These are phyloP conservation scores for Zymoseptoria passerinii DNA, from an alignment of 2,329 filamentous ascomycete species.

Conservation along the genomic window DNA sequence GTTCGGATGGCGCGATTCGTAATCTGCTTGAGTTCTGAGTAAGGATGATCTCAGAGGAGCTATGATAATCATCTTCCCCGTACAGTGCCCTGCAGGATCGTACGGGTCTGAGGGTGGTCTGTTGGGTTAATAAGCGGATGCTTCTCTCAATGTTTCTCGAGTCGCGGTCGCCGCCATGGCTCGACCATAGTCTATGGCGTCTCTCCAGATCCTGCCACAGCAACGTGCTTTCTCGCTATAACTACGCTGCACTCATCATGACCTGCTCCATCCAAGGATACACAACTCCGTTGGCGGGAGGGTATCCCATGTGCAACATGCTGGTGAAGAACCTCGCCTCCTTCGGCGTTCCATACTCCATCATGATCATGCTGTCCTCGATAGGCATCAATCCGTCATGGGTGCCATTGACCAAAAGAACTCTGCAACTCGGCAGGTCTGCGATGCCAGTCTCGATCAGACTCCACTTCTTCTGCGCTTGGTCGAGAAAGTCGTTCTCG, in stretches of 20 bases:
- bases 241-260: constrained; percentile 27
- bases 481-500: constrained; percentile 48
- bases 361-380: constrained; percentile 57
- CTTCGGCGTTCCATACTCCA: constrained; percentile 58
- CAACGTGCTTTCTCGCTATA: no score
- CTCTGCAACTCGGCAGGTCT: constrained; percentile 46
- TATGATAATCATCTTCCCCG: no score
- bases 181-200: no score
- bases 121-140: no score
- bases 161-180: no score
- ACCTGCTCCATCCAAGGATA: constrained; percentile 56
- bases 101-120: no score
- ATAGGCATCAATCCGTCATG: constrained; percentile 60
- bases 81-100: no score
- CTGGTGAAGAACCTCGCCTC: constrained; percentile 56
- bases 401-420: constrained; percentile 54
- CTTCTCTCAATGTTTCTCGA: no score
- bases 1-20: no score
- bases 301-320: constrained; percentile 61
- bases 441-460: constrained; percentile 53
- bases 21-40: no score
- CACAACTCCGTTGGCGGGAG: constrained; percentile 48
- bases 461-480: constrained; percentile 54
- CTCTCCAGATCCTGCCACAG: no score
- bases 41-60: no score